These are phyloP conservation scores for Verticillium longisporum DNA, from an alignment of 2,329 filamentous ascomycete species.

Conservation along the genomic window DNA sequence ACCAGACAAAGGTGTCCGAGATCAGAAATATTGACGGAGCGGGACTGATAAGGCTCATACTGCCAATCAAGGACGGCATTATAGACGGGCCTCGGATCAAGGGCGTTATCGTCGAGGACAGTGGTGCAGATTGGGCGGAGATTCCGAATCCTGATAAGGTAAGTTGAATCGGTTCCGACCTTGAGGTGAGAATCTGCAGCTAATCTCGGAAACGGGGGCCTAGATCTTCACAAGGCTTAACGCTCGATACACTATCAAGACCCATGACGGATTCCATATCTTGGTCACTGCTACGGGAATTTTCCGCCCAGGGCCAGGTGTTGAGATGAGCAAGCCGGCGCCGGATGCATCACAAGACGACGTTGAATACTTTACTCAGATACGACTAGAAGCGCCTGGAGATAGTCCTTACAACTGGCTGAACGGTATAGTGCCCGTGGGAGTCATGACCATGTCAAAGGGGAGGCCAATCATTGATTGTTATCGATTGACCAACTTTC, in stretches of 20 bases:
- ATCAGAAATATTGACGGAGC: slow-evolving; percentile 11
- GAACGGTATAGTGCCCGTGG: slow-evolving; percentile 13
- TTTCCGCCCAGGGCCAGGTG: slow-evolving; percentile 3
- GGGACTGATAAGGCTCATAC: slow-evolving; percentile 9
- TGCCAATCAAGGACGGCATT: slow-evolving; percentile 13
- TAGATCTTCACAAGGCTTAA: slow-evolving; percentile 10
- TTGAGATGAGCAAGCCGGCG: background rate
- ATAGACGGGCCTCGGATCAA: slow-evolving; percentile 12
- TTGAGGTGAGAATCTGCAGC: background rate
- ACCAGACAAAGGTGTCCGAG: slow-evolving; percentile 3
- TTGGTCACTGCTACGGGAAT: slow-evolving; percentile 13
- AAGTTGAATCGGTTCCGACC: background rate
- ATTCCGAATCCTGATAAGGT: slow-evolving; percentile 9
- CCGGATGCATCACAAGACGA: slow-evolving; percentile 11
- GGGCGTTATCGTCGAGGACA: slow-evolving; percentile 14
- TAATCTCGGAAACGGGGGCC: background rate
- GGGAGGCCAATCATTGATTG: slow-evolving; percentile 14
- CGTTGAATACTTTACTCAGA: slow-evolving; percentile 16
- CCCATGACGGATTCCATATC: slow-evolving; percentile 13
- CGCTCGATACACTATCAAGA: slow-evolving; percentile 14
- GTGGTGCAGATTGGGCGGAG: slow-evolving; percentile 15
- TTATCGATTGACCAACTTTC: slow-evolving; percentile 16
- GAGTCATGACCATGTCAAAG: slow-evolving; percentile 14
- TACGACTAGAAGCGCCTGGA: slow-evolving; percentile 14
- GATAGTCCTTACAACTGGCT: slow-evolving; percentile 13